Percentiles rank a stretch among this genome's conserved stretches.
These are phyloP conservation scores for Gymnopus androsaceus DNA, from an alignment of 1,284 basidiomycete species.

Conservation along the genomic window DNA sequence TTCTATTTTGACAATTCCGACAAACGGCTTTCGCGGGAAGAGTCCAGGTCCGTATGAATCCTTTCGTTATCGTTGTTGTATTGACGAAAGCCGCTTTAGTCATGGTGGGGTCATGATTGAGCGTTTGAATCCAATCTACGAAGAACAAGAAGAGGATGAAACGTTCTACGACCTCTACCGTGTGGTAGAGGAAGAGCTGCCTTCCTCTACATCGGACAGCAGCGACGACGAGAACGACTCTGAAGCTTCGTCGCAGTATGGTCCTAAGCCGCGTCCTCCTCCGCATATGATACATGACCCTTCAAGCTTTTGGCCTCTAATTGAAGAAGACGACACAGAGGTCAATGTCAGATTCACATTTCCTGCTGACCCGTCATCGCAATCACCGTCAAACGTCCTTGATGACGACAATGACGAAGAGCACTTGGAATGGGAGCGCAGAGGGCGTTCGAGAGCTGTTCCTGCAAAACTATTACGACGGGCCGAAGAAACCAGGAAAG, in stretches of 20 bases:
- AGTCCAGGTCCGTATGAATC: background rate
- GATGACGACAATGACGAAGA: background rate
- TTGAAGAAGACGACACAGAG: conserved; percentile 5
- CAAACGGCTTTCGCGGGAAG: background rate
- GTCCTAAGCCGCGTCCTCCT: background rate
- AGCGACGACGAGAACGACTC: background rate
- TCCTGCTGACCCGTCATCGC: background rate
- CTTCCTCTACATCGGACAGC: background rate
- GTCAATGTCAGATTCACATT: background rate
- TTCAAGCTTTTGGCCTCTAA: conserved; percentile 2
- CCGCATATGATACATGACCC: background rate
- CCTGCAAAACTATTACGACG: conserved; percentile 1
- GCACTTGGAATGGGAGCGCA: background rate
- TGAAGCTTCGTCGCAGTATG: background rate
- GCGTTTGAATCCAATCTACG: background rate
- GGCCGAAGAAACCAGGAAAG: background rate
- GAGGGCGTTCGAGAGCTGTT: conserved; percentile 11
- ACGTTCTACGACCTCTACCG: conserved; percentile 6
- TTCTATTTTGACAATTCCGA: conserved; percentile 12
- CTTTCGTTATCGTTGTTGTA: background rate
- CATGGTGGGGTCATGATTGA: background rate
- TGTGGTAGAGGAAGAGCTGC: background rate
- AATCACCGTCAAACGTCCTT: background rate
- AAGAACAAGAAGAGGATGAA: conserved; percentile 4
- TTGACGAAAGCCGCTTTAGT: background rate